phyloP scores from a whole-genome alignment of 257 asterid species.

The Euphrasia confusa region DNA sequence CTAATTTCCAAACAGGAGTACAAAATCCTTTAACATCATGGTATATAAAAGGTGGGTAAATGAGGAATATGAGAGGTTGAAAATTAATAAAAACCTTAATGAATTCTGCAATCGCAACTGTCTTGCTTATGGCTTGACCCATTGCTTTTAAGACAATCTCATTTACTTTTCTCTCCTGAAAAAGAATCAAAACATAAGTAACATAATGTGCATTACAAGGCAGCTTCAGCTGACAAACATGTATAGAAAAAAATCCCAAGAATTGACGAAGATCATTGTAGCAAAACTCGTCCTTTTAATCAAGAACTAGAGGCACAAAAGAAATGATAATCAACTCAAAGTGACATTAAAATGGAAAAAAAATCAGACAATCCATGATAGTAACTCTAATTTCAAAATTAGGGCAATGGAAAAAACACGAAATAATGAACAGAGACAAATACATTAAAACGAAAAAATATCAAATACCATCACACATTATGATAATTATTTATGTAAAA shows the following conservation, averaged over 20 bases:
- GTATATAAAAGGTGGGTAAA: not conserved
- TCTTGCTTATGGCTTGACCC: constrained; percentile 95
- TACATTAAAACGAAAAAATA: not conserved
- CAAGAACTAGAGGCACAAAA: no score
- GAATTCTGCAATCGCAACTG: constrained; percentile 78
- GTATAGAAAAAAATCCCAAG: not conserved
- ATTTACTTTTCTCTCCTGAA: constrained; percentile 66
- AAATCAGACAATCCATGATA: not conserved
- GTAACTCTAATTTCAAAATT: not conserved
- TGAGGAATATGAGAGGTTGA: not conserved
- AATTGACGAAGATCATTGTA: not conserved
- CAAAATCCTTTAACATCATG: constrained; percentile 8
- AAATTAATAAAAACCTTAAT: constrained; percentile 48
- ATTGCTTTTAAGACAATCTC: constrained; percentile 92
- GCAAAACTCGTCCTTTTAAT: no score
- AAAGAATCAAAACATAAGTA: constrained; percentile 1
- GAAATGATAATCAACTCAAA: no score
- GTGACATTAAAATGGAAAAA: not conserved
- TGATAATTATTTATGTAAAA: not conserved
- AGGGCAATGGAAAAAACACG: not conserved
- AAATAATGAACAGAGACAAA: not conserved
- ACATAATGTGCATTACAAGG: not conserved
- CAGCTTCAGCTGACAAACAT: constrained; percentile 5
- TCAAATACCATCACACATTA: not conserved
- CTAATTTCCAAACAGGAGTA: constrained; percentile 36